A percentile compares a stretch with the other conserved stretches of the same genome.
These are phyloP conservation scores for Globisporangium polare DNA, from an alignment of 352 stramenopile species.

Conservation along the genomic window DNA sequence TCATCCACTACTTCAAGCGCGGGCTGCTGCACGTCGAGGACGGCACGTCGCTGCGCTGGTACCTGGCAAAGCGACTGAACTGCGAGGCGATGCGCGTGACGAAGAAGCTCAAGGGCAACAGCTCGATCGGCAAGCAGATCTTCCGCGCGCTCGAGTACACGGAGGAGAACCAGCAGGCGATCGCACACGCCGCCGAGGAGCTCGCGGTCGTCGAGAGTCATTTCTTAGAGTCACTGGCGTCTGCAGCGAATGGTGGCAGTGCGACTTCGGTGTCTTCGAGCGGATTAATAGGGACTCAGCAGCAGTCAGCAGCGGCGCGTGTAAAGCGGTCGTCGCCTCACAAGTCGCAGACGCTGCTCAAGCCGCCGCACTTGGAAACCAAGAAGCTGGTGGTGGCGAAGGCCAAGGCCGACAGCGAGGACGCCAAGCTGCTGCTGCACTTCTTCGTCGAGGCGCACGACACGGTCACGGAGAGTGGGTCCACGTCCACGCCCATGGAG, in stretches of 20 bases:
- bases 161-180: conserved; percentile 47
- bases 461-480: neutral
- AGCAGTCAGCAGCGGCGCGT: conserved; percentile 2
- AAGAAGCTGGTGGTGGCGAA: conserved; percentile 23
- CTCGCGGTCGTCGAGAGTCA: conserved; percentile 54
- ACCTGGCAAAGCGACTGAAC: conserved; percentile 79
- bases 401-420: conserved; percentile 42
- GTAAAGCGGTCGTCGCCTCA: conserved; percentile 16
- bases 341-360: conserved; percentile 11
- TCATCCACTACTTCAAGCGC: conserved; percentile 86
- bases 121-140: conserved; percentile 87
- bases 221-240: conserved; percentile 70
- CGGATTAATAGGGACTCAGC: conserved; percentile 1
- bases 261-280: conserved; percentile 4
- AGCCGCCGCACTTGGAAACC: conserved; percentile 17
- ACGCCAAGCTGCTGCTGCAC: conserved; percentile 70
- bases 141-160: conserved; percentile 75
- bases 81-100: conserved; percentile 88
- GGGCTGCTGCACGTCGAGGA: conserved; percentile 76
- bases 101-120: conserved; percentile 88
- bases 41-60: conserved; percentile 82
- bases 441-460: conserved; percentile 64
- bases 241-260: conserved; percentile 15
- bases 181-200: conserved; percentile 49
- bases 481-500: neutral